A percentile compares a stretch with the other conserved stretches of the same genome.
phyloP scores from a whole-genome alignment of 2,329 filamentous ascomycete genomes.

The Sporothrix euskadiensis region DNA sequence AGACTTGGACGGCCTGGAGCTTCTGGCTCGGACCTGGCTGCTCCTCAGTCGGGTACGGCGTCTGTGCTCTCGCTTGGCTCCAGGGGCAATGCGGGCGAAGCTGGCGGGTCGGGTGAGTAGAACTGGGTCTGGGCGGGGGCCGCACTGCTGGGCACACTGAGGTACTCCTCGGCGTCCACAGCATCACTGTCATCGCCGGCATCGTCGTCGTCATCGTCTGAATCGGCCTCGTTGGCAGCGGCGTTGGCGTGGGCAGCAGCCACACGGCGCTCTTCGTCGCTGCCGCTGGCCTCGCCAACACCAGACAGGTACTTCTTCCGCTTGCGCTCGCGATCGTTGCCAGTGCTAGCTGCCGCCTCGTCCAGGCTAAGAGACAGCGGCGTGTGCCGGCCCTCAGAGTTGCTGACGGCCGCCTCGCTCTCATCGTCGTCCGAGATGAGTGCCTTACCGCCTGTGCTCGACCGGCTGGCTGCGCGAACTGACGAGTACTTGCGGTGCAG shows the following conservation, averaged over 20 bases:
- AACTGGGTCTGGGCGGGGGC: constrained; percentile 40
- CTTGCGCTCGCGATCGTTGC: constrained; percentile 36
- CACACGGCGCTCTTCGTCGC: constrained; percentile 34
- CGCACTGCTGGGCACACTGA: constrained; percentile 38
- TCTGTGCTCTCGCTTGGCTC: neutral
- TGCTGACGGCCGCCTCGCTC: constrained; percentile 60
- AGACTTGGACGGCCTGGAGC: constrained; percentile 24
- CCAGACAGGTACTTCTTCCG: constrained; percentile 25
- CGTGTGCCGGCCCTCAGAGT: constrained; percentile 59
- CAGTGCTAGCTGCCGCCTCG: neutral
- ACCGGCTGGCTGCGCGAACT: constrained; percentile 47
- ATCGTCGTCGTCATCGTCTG: constrained; percentile 33
- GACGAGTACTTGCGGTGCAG: constrained; percentile 62
- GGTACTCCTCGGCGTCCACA: constrained; percentile 36
- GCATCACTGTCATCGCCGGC: constrained; percentile 7
- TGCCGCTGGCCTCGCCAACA: constrained; percentile 26
- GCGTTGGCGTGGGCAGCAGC: constrained; percentile 36
- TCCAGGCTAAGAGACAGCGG: constrained; percentile 55
- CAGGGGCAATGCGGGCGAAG: constrained; percentile 35
- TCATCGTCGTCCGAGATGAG: constrained; percentile 56
- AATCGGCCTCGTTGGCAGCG: constrained; percentile 32
- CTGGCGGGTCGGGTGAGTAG: constrained; percentile 47
- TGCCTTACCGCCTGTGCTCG: constrained; percentile 33
- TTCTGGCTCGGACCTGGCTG: neutral
- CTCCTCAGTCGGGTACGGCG: neutral